phyloP scores from a whole-genome alignment of 208 protist species.

The Wallacemonas sp. region DNA sequence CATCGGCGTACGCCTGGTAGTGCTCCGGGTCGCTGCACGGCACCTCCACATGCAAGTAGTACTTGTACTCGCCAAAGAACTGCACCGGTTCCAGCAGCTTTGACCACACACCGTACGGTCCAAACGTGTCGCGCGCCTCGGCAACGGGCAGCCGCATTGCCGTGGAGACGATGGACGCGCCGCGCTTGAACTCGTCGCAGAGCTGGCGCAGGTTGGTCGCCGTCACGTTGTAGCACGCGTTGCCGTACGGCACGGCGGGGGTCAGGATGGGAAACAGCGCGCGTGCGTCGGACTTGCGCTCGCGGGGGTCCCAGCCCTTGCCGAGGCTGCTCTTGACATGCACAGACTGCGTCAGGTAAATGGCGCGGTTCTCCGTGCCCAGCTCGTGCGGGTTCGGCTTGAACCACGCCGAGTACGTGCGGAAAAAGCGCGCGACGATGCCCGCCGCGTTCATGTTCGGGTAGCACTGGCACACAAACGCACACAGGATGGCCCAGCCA shows the following conservation, averaged over 20 bases:
- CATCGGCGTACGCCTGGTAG: slow-evolving; percentile 84
- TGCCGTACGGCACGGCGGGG: slow-evolving; percentile 97
- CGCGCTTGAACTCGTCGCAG: slow-evolving; percentile 94
- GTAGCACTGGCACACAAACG: slow-evolving; percentile 97
- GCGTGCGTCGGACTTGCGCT: slow-evolving; percentile 86
- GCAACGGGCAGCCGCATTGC: slow-evolving; percentile 44
- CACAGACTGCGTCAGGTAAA: slow-evolving; percentile 87
- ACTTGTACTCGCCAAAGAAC: slow-evolving; percentile 83
- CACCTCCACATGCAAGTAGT: slow-evolving; percentile 86
- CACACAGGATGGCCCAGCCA: slow-evolving; percentile 96
- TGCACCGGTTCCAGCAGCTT: slow-evolving; percentile 70
- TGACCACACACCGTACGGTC: slow-evolving; percentile 78
- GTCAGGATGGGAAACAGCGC: slow-evolving; percentile 98
- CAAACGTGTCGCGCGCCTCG: slow-evolving; percentile 55
- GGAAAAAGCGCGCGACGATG: slow-evolving; percentile 95
- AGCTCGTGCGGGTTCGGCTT: slow-evolving; percentile 84
- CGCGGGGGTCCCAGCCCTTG: slow-evolving; percentile 79
- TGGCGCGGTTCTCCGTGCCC: slow-evolving; percentile 82
- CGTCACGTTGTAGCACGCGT: slow-evolving; percentile 97
- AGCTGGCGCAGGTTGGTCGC: slow-evolving; percentile 94
- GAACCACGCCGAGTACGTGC: slow-evolving; percentile 92
- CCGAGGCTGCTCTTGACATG: slow-evolving; percentile 70
- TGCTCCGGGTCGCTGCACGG: slow-evolving; percentile 69
- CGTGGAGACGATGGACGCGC: slow-evolving; percentile 72
- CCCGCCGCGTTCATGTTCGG: slow-evolving; percentile 94